phyloP scores from a whole-genome alignment of 371 early-diverging fungal species.

The Polyrhizophydium stewartii region DNA sequence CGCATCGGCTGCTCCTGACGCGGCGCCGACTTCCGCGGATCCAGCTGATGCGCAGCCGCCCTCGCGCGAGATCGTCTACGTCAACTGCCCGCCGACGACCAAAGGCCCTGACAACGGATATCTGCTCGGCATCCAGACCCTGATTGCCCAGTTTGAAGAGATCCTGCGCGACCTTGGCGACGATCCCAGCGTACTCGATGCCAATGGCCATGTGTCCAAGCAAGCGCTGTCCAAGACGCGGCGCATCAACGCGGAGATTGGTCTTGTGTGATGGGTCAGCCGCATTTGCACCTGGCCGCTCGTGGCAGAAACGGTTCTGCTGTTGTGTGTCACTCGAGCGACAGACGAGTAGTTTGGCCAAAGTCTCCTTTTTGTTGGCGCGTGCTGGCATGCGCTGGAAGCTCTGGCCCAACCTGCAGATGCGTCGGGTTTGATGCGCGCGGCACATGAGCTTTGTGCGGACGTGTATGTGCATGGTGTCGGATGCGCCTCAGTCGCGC shows the following conservation, averaged over 20 bases:
- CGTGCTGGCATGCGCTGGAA: no score
- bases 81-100: conserved; percentile 64
- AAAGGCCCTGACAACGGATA: conserved; percentile 69
- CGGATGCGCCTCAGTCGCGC: no score
- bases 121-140: conserved; percentile 63
- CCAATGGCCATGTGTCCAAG: conserved; percentile 12
- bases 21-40: neutral
- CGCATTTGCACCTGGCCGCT: no score
- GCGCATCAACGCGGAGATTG: neutral
- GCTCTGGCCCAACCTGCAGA: no score
- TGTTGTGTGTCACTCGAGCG: no score
- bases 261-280: neutral
- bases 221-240: neutral
- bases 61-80: conserved; percentile 6
- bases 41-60: neutral
- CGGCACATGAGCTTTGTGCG: no score
- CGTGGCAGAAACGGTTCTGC: no score
- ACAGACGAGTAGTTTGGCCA: no score
- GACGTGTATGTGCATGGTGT: no score
- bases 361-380: no score
- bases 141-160: conserved; percentile 60
- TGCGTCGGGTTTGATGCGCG: no score
- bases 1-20: neutral
- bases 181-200: conserved; percentile 1
- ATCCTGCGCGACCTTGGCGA: conserved; percentile 9